Conservation (phyloP, 805 yeast species). For the Saccharomycopsis schoenii region DNA sequence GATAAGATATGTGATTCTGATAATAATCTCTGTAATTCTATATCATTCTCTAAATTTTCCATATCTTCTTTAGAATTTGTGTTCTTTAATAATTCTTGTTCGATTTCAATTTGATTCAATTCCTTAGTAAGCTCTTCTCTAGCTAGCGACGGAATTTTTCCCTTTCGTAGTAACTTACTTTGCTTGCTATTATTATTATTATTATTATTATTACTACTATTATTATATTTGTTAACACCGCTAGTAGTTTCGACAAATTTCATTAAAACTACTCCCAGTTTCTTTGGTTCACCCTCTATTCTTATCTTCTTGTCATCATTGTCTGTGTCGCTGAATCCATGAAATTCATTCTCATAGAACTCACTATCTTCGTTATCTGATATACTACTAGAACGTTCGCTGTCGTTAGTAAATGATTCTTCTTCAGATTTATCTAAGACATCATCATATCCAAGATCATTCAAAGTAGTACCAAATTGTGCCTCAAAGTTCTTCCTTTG, state of each 20-base stretch:
- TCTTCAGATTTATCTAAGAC: constrained; percentile 25
- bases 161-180: constrained; percentile 37
- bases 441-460: constrained; percentile 43
- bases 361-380: background rate
- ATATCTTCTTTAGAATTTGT: constrained; percentile 30
- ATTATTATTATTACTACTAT: background rate
- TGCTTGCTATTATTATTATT: constrained; percentile 33
- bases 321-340: constrained; percentile 23
- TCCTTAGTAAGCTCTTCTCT: constrained; percentile 27
- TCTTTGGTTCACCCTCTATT: background rate
- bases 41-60: constrained; percentile 56
- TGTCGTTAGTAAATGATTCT: background rate
- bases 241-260: constrained; percentile 8
- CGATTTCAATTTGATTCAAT: constrained; percentile 25
- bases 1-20: constrained; percentile 59
- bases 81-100: constrained; percentile 21
- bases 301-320: constrained; percentile 14
- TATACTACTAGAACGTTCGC: background rate
- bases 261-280: constrained; percentile 33
- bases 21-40: constrained; percentile 61
- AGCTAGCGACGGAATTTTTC: constrained; percentile 45
- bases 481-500: constrained; percentile 54
- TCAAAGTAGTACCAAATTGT: constrained; percentile 47
- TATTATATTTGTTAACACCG: background rate
- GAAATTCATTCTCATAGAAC: constrained; percentile 15